Conservation (phyloP, 2,329 filamentous ascomycete species). For the Hypoxylon sp. region DNA sequence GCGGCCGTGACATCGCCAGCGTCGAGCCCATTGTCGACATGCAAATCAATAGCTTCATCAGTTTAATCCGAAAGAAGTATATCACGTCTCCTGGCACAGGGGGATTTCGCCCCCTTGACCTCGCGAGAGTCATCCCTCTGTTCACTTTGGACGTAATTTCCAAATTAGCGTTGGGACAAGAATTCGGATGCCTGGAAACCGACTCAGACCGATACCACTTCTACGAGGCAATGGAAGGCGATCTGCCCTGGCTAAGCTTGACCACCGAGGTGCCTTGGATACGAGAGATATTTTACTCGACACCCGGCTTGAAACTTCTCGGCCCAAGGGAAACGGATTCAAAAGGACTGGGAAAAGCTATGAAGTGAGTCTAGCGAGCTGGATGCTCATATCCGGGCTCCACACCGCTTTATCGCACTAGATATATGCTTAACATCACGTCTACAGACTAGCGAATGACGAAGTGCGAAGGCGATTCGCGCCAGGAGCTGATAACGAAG, state of each 20-base stretch:
- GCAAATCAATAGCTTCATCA: constrained; percentile 30
- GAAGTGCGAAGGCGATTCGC: constrained; percentile 16
- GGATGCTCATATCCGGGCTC: background rate
- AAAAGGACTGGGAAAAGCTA: constrained; percentile 39
- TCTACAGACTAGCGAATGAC: constrained; percentile 23
- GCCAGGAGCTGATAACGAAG: constrained; percentile 3
- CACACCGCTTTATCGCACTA: background rate
- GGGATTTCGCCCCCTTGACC: constrained; percentile 23
- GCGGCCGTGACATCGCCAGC: constrained; percentile 39
- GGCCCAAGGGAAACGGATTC: constrained; percentile 44
- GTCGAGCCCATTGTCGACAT: constrained; percentile 38
- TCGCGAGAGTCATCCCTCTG: constrained; percentile 22
- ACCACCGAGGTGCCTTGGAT: constrained; percentile 42
- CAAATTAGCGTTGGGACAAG: constrained; percentile 43
- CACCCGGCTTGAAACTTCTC: constrained; percentile 35
- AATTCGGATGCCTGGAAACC: constrained; percentile 43
- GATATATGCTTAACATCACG: background rate
- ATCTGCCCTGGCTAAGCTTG: constrained; percentile 32
- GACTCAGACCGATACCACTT: constrained; percentile 43
- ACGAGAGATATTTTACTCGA: constrained; percentile 37
- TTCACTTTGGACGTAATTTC: constrained; percentile 47
- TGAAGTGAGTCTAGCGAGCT: constrained; percentile 17
- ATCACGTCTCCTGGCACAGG: constrained; percentile 7
- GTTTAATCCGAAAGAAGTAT: constrained; percentile 40
- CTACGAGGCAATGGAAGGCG: constrained; percentile 25